Base-by-base conservation (phyloP, 768 basidiomycete genomes). In the Macrolepiota dolichaula region DNA sequence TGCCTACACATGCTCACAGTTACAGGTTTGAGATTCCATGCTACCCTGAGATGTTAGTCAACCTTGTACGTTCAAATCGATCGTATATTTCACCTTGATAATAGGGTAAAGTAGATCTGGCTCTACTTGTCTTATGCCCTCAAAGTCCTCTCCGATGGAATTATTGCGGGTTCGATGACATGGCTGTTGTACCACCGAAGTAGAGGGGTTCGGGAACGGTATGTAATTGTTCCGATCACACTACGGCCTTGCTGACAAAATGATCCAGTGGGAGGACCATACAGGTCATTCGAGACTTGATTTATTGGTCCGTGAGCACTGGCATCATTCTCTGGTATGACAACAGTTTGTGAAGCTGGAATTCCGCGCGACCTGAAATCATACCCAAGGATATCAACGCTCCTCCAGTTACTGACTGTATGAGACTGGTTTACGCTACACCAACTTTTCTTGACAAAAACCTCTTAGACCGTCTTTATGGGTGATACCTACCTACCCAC, bases 151-250 rank as follows among this genome's bases (percentile, higher is more conserved):
- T 57, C 46, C 11, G 55, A 57, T 17, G 55, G 55, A 32, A 29
- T 57, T 10, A 57, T 47, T 40, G 55, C 55, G 6, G 40, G n/a
- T 4, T 47, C 44, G 11, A 57, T 57, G 55, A 49, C 5, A 25
- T 57, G 55, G 55, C 29, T 49, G 11, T 32, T 57, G 4, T 57
- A 57, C 19, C 40, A 49, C 19, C 29, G 35, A 32, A 57, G 55
- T 13, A 29, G 44, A 19, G 46, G 46, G 11, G 9, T 47, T 3
- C 32, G 29, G 5, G n/a, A 57, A 22, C 29, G 32, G 46, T 57
- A 46, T 3, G 44, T 44, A 15, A 11, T 47, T 3, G 10, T 19
- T 56, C 27, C 11, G 12, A 55, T 5, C n/a, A 5, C 5, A 1
- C 24, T 22, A 7, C n/a, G 22, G n/a, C 17, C 17, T 9, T 12